These are phyloP conservation scores for Cajanus cajan DNA, from an alignment of 306 rosid genomes.

Conservation along the genomic window DNA sequence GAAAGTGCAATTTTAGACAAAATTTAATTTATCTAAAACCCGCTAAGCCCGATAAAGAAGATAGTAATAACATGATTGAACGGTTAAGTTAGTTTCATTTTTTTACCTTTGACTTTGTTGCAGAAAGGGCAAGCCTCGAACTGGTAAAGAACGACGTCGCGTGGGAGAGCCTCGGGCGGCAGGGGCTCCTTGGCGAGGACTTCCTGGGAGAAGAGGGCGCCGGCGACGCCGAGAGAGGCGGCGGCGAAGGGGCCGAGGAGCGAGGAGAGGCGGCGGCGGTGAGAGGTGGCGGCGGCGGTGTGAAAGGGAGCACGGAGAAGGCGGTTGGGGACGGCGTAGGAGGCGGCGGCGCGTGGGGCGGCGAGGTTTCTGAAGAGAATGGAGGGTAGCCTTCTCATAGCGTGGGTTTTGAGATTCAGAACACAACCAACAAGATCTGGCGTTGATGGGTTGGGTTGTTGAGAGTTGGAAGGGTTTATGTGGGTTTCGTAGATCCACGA, in stretches of 20 bases:
- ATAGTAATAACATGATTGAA: background rate
- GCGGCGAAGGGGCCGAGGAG: conserved; percentile 34
- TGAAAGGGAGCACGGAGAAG: conserved; percentile 57
- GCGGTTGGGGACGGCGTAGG: conserved; percentile 36
- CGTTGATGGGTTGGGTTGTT: background rate
- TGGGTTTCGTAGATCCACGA: background rate
- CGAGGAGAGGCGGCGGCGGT: conserved; percentile 47
- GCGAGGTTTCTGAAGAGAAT: conserved; percentile 53
- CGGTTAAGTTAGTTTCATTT: background rate
- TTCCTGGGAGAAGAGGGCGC: conserved; percentile 54
- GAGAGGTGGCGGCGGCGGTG: conserved; percentile 27
- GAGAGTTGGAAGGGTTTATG: conserved; percentile 19
- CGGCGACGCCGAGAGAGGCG: conserved; percentile 52
- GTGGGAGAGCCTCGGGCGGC: conserved; percentile 55
- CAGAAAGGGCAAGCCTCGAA: conserved; percentile 97
- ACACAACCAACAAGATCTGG: background rate
- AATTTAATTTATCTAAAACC: background rate
- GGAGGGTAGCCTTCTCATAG: conserved; percentile 70
- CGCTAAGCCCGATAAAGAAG: background rate
- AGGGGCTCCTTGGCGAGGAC: conserved; percentile 77
- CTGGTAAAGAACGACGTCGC: conserved; percentile 84
- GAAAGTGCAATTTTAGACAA: too few species aligned
- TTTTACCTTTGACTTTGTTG: conserved; percentile 82
- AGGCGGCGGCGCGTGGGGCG: conserved; percentile 42
- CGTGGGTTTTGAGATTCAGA: background rate